phyloP scores from a whole-genome alignment of 441 rosid species.

The Adansonia gregorii region DNA sequence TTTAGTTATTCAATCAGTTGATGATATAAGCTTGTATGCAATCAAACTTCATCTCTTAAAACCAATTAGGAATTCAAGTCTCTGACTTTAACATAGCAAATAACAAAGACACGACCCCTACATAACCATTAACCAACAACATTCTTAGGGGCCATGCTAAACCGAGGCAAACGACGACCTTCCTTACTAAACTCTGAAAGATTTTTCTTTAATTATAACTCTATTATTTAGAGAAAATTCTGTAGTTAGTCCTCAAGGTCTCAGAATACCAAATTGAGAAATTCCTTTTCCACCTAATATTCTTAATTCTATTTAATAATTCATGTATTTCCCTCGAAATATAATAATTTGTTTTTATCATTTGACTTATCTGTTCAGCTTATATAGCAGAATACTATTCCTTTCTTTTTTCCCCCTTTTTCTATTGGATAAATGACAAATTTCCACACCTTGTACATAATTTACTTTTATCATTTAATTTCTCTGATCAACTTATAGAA shows the following conservation, averaged over 20 bases:
- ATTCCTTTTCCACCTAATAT: background rate
- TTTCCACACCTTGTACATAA: background rate
- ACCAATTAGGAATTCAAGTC: background rate
- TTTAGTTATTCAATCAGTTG: background rate
- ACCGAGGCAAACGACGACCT: background rate
- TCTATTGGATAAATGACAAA: background rate
- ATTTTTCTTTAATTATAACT: background rate
- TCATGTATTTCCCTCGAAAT: background rate
- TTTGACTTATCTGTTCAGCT: background rate
- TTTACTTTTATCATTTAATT: too few relatives aligned
- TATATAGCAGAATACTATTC: background rate
- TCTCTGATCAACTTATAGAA: too few relatives aligned
- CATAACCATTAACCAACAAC: too few relatives aligned
- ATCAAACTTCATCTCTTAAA: slow-evolving; percentile 1
- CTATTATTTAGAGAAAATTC: background rate
- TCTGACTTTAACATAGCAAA: background rate
- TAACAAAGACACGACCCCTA: background rate
- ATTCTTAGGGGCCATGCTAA: too few relatives aligned
- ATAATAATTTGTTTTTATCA: background rate
- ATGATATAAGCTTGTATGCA: background rate
- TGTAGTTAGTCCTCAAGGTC: background rate
- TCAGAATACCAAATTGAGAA: background rate
- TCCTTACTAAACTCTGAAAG: background rate
- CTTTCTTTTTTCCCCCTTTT: background rate
- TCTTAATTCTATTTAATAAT: background rate